These are phyloP conservation scores for Cercospora canescens DNA, from an alignment of 2,329 filamentous ascomycete species.

Conservation along the genomic window DNA sequence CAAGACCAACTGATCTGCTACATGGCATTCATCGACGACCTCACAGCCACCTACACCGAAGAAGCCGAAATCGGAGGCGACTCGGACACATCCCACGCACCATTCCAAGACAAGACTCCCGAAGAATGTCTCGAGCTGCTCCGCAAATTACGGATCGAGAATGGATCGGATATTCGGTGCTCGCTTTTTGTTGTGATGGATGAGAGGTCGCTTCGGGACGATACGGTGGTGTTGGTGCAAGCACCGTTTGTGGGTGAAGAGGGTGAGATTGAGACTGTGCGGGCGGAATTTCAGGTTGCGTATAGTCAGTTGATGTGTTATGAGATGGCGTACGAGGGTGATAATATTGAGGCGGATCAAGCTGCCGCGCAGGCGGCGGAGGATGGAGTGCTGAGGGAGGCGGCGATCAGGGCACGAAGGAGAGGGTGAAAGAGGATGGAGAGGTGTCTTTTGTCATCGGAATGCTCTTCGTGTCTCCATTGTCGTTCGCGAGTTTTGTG, in stretches of 20 bases:
- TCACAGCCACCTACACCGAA: neutral
- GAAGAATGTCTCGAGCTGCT: neutral
- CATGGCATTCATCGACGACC: neutral
- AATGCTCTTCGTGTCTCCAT: neutral
- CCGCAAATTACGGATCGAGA: neutral
- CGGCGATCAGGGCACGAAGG: neutral
- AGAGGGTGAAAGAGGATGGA: neutral
- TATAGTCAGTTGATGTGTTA: neutral
- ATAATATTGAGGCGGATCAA: neutral
- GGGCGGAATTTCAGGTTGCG: neutral
- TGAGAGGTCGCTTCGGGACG: neutral
- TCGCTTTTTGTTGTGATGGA: neutral
- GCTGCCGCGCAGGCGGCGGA: neutral
- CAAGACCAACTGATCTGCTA: neutral
- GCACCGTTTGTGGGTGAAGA: neutral
- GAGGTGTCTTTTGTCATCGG: neutral
- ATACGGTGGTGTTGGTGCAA: neutral
- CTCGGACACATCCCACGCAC: neutral
- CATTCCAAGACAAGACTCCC: neutral
- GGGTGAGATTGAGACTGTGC: neutral
- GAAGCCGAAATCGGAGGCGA: neutral
- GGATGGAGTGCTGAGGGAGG: neutral
- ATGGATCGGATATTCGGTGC: neutral
- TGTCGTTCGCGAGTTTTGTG: neutral
- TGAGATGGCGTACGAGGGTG: neutral